Percentiles rank a stretch among this genome's conserved stretches.
Conservation (phyloP, 83 land plant species). For the Diphasiastrum complanatum region DNA sequence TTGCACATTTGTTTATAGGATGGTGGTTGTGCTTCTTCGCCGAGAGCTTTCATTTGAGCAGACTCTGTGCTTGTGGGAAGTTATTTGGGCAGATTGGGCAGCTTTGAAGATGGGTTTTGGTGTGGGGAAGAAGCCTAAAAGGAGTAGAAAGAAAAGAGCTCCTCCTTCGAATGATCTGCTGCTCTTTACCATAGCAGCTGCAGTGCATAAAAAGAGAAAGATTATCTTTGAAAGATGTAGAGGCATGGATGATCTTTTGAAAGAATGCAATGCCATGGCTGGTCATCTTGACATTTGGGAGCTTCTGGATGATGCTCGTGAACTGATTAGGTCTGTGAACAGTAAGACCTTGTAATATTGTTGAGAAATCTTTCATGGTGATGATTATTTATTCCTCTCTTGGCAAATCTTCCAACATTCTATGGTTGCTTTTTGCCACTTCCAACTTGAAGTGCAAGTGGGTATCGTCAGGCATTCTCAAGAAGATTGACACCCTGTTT, state of each 20-base stretch:
- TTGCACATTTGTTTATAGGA: slow-evolving; percentile 34
- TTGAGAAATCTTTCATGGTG: too few species aligned
- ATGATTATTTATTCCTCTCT: too few species aligned
- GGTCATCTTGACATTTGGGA: slow-evolving; percentile 36
- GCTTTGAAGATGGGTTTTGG: slow-evolving; percentile 28
- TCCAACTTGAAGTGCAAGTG: too few species aligned
- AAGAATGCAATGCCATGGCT: slow-evolving; percentile 43
- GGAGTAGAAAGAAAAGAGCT: slow-evolving; percentile 15
- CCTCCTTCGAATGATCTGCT: slow-evolving; percentile 34
- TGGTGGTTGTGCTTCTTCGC: slow-evolving; percentile 41
- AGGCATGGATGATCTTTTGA: slow-evolving; percentile 34
- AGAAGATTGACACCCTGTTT: too few species aligned
- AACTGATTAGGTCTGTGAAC: slow-evolving; percentile 20
- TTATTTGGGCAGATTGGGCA: slow-evolving; percentile 39
- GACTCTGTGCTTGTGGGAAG: slow-evolving; percentile 38
- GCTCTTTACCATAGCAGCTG: slow-evolving; percentile 34
- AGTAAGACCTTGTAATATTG: too few species aligned
- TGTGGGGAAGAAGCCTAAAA: not conserved
- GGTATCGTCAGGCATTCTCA: too few species aligned
- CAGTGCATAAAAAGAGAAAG: slow-evolving; percentile 23
- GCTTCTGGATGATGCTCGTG: slow-evolving; percentile 35
- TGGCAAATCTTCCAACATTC: too few species aligned
- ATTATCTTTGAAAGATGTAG: slow-evolving; percentile 23
- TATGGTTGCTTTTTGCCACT: too few species aligned
- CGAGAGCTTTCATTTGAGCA: slow-evolving; percentile 41